Evolutionary conservation across 2,329 filamentous ascomycete genomes (phyloP), one percentile per base, ranked within the genome.

Genomic region (Trichoderma breve): DNA sequence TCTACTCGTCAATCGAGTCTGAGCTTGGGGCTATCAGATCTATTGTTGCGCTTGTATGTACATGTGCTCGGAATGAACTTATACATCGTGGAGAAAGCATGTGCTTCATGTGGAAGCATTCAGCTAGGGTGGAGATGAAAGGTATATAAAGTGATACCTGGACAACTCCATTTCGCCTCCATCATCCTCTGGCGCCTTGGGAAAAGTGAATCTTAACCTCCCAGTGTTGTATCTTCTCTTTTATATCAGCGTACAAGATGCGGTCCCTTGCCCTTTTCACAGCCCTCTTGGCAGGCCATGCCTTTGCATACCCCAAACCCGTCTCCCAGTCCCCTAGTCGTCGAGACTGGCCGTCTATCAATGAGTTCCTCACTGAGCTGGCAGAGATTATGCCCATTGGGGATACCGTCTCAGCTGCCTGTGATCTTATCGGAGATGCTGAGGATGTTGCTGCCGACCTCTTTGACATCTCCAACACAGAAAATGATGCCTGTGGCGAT

Each of bases 401-500:
- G 14, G 34, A 74, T 11, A 32, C 71, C 15, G 51, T 76, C 14
- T 36, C 64, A 4, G 73, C 73, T 24, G 70, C 71, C 7, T 78
- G 76, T 51, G 65, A 34, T 2, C 14, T 70, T 2, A 73, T 77
- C 21, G 43, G 64, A 0, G 34, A 43, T 6, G 73, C 65, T 18
- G 74, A 77, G 64, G 70, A 72, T 2, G 24, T 65, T 4, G 55
- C 76, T 4, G 76, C 70, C 15, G 60, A 55, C 5, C 9, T 70
- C 8, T 76, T 75, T 2, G 66, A 39, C 47, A 71, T 79, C 30
- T 43, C 67, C 24, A 64, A 73, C 24, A 70, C 53, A 3, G 43
- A 66, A n/a, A 73, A 74, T 34, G 72, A 74, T 11, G 61, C 72
- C 9, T 79, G 78, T 70, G 71, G 73, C n/a, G 77, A 77, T 57